Evolutionary conservation across 352 stramenopile species (phyloP).

Genomic region (Phytophthora tubulina): DNA sequence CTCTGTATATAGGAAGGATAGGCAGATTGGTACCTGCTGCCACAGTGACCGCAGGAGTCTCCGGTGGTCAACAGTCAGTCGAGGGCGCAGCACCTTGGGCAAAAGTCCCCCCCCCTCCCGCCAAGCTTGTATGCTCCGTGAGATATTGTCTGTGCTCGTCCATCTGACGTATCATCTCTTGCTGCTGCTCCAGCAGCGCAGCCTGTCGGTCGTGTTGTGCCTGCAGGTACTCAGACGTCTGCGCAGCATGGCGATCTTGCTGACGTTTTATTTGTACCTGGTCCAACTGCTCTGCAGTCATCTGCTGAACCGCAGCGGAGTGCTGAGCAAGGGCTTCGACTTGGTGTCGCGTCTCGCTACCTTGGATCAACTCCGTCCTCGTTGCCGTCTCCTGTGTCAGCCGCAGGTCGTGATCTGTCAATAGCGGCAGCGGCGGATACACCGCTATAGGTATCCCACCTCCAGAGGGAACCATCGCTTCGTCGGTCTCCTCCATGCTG

Average conservation of each 20-base stretch:
- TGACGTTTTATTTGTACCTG: conserved; percentile 22
- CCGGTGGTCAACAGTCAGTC: not conserved
- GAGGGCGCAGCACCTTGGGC: not conserved
- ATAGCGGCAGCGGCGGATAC: not conserved
- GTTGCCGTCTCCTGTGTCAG: conserved; percentile 3
- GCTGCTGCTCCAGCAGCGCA: conserved; percentile 13
- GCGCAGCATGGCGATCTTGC: conserved; percentile 20
- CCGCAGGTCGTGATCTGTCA: not conserved
- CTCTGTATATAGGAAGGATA: conserved; percentile 14
- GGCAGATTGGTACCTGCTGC: conserved; percentile 21
- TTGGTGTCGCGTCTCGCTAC: conserved; percentile 8
- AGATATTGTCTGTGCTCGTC: conserved; percentile 21
- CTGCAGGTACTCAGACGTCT: conserved; percentile 21
- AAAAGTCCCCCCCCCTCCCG: conserved; percentile 5
- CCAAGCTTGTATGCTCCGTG: conserved; percentile 14
- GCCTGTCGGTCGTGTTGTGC: conserved; percentile 15
- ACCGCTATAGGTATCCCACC: not conserved
- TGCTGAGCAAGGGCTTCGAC: conserved; percentile 22
- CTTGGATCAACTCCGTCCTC: not conserved
- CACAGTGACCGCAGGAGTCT: conserved; percentile 10
- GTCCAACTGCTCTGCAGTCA: conserved; percentile 5
- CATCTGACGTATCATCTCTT: conserved; percentile 31
- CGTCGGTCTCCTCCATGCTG: conserved; percentile 4
- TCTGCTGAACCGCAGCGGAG: conserved; percentile 23
- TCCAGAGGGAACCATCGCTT: not conserved